Base-by-base conservation (phyloP, 148 eudicot species). In the Cornus kousa region DNA sequence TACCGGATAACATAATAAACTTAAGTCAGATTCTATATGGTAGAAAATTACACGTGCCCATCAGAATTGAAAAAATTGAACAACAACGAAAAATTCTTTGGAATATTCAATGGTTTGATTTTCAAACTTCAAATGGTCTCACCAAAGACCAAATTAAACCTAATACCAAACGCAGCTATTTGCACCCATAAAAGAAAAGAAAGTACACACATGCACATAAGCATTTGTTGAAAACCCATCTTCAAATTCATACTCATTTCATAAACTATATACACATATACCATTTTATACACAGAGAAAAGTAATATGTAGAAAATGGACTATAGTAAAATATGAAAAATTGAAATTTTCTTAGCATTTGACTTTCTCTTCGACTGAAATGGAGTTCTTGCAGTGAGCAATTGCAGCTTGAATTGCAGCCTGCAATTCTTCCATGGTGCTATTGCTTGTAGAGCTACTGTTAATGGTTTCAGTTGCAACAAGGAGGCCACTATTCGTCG, bases 351-450 rank as follows among this genome's bases (percentile, higher is more conserved):
- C 66, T 24, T 14, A 66, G 57, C 76, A 23, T 24, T 31, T 84
- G 64, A 59, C 76, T 33, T 81, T 83, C 23, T 88, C 86, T 43
- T 85, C 85, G 39, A 78, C 23, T 2, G 89, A 84, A 43, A 88
- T 83, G 13, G 98, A 95, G 23, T 93, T 89, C 83, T 95, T 95
- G 79, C 98, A 95, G 83, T 95, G 97, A 85, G 94, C 93, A 80
- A 95, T 95, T 1, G 98, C 97, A 66, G 98, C 90, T 82, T 93
- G 97, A 82, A 95, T 95, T 3, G 97, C 98, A 75, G 91, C 88
- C 75, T 95, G 98, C 53, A 95, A 76, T 69, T 95, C 98, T 73
- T 93, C 98, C 97, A 95, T 95, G 9, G 93, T 86, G 57, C 98
- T 93, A 40, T 93, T 94, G 82, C 89, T 88, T 0, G 86, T 76